These are phyloP conservation scores for Boechera divaricarpa DNA, from an alignment of 345 rosid species.

Conservation along the genomic window DNA sequence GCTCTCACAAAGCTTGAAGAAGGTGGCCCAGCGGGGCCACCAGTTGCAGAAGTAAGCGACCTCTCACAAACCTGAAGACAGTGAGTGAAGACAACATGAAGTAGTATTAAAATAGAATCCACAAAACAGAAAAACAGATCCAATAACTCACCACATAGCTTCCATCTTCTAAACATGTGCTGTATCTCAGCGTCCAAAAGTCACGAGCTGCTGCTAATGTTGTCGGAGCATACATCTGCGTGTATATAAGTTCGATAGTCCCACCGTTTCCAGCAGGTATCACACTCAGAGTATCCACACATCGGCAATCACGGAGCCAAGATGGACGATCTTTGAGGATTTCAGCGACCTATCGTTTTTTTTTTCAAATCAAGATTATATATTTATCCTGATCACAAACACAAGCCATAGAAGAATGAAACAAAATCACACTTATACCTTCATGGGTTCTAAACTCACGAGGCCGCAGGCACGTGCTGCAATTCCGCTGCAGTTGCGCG, in stretches of 20 bases:
- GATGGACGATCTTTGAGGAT: constrained; percentile 96
- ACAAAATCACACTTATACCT: constrained; percentile 51
- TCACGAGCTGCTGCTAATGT: constrained; percentile 94
- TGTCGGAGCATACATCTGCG: constrained; percentile 95
- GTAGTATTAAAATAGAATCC: background rate
- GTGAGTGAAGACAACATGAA: constrained; percentile 2
- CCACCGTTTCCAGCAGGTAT: constrained; percentile 88
- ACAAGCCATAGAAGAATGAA: background rate
- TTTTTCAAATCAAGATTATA: background rate
- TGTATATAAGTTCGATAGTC: constrained; percentile 84
- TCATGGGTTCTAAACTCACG: constrained; percentile 96
- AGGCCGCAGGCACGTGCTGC: constrained; percentile 99
- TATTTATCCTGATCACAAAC: background rate
- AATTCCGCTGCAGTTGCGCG: constrained; percentile 95
- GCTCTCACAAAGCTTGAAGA: constrained; percentile 82
- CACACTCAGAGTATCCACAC: constrained; percentile 71
- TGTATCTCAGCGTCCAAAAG: constrained; percentile 93
- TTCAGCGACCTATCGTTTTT: constrained; percentile 67
- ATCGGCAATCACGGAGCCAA: constrained; percentile 96
- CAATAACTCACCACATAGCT: constrained; percentile 71
- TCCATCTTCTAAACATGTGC: constrained; percentile 89
- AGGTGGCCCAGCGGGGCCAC: constrained; percentile 84
- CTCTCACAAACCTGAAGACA: constrained; percentile 84
- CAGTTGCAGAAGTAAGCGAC: constrained; percentile 79
- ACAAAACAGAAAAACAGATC: background rate